Base-by-base conservation (phyloP, 768 basidiomycete genomes). In the Leccinum fibrillosum region DNA sequence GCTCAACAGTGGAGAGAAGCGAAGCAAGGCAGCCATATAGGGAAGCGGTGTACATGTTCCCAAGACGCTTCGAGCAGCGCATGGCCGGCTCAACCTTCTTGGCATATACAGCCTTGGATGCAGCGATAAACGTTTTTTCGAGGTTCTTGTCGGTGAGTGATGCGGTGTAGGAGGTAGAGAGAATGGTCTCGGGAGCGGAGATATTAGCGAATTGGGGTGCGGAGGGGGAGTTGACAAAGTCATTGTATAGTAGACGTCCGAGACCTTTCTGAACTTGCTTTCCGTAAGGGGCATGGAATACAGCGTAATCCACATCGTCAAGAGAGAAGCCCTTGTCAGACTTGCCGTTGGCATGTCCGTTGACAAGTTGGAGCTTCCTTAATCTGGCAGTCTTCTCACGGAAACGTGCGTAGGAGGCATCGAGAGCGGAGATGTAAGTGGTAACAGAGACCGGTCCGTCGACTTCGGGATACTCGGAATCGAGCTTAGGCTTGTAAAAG, bases 41-140 rank as follows among this genome's bases (percentile, higher is more conserved):
- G 15, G 93, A 95, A 13, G 89, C 97, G 15, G 97, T 96, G 82
- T 99, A 98, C 90, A 95, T 96, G 85, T 99, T 98, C 13, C 97
- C 97, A 64, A 96, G 85, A 48, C 94, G 87, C 70, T 86, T 84
- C 30, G 94, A 93, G 78, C 88, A 90, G 55, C 86, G 85, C 85
- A 96, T 94, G 25, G 80, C 82, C 7, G 93, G 90, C 62, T 85
- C 85, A 19, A 94, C 89, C 69, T 88, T 86, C 62, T 81, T 76
- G 58, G 82, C 81, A 76, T 93, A 97, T 19, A 82, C 80, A 8
- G 80, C 74, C 71, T 94, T 92, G 55, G 89, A 87, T 56, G 86
- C 77, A n/a, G 74, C 76, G 52, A 97, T 83, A 77, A 99, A 97
- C 7, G 90, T 86, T 82, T 98, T 98, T 75, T 99, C 97, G 65